Percentiles rank a stretch among this genome's conserved stretches.
phyloP scores from a whole-genome alignment of 2,329 filamentous ascomycete genomes.

The Chalaropsis thielavioides region DNA sequence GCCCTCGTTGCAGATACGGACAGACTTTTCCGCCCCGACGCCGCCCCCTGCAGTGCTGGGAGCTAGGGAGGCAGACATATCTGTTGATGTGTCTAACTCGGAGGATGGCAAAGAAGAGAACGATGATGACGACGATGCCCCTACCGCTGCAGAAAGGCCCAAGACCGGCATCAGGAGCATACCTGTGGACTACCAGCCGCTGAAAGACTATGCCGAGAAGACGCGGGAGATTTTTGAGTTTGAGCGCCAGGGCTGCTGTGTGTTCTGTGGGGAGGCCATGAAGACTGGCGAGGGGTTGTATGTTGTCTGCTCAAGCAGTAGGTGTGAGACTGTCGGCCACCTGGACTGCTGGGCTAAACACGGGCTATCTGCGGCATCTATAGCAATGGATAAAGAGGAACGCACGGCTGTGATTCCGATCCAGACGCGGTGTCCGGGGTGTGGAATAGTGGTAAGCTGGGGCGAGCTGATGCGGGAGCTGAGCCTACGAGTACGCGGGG shows the following conservation, averaged over 20 bases:
- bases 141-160: conserved; percentile 14
- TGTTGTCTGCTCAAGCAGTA: conserved; percentile 39
- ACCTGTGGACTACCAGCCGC: conserved; percentile 38
- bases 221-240: conserved; percentile 39
- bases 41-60: conserved; percentile 9
- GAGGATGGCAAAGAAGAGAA: not conserved
- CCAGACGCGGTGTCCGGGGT: conserved; percentile 56
- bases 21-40: conserved; percentile 35
- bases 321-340: conserved; percentile 44
- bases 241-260: conserved; percentile 40
- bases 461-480: conserved; percentile 68
- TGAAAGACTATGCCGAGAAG: conserved; percentile 42
- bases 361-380: conserved; percentile 27
- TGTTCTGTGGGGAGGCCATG: conserved; percentile 36
- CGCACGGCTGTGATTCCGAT: conserved; percentile 46
- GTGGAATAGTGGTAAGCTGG: conserved; percentile 52
- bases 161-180: conserved; percentile 39
- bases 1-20: conserved; percentile 36
- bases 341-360: conserved; percentile 44
- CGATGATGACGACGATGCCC: not conserved
- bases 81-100: not conserved
- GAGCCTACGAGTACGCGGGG: conserved; percentile 55
- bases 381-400: conserved; percentile 21
- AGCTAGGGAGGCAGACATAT: not conserved
- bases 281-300: conserved; percentile 37